A percentile compares a stretch with the other conserved stretches of the same genome.
Evolutionary conservation across 768 basidiomycete genomes (phyloP).

Genomic region (Suillus variegatus): DNA sequence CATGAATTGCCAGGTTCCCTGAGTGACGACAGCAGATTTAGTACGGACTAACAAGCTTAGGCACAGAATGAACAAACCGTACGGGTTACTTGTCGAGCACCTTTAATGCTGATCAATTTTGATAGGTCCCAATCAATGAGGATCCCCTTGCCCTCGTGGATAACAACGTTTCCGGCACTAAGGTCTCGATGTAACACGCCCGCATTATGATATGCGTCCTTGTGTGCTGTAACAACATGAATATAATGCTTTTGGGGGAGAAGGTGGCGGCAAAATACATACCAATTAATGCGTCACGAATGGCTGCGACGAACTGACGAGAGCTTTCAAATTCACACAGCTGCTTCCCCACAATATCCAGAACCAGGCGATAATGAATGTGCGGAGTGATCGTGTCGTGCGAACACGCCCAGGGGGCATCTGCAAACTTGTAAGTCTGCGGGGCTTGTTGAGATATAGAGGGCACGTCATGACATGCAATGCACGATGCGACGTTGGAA

Average conservation of each 20-base stretch:
- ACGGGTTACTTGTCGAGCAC: too few relatives aligned
- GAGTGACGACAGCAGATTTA: background rate
- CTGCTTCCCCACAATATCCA: background rate
- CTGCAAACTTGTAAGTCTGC: background rate
- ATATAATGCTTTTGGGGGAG: background rate
- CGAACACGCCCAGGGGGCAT: background rate
- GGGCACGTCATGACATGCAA: constrained; percentile 1
- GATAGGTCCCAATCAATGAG: too few relatives aligned
- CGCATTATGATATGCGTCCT: background rate
- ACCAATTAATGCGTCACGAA: constrained; percentile 5
- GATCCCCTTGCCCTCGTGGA: too few relatives aligned
- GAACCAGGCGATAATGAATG: background rate
- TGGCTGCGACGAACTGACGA: background rate
- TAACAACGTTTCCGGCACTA: too few relatives aligned
- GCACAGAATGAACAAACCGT: too few relatives aligned
- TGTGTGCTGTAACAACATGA: constrained; percentile 4
- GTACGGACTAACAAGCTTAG: background rate
- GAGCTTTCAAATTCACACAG: background rate
- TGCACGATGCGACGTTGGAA: constrained; percentile 24
- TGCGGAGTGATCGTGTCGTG: background rate
- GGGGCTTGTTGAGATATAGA: background rate
- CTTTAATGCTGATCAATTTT: too few relatives aligned
- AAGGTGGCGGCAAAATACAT: background rate
- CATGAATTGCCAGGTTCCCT: constrained; percentile 34
- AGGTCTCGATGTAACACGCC: too few relatives aligned